phyloP scores from a whole-genome alignment of 2,329 filamentous ascomycete species.

The Exophiala dermatitidis region DNA sequence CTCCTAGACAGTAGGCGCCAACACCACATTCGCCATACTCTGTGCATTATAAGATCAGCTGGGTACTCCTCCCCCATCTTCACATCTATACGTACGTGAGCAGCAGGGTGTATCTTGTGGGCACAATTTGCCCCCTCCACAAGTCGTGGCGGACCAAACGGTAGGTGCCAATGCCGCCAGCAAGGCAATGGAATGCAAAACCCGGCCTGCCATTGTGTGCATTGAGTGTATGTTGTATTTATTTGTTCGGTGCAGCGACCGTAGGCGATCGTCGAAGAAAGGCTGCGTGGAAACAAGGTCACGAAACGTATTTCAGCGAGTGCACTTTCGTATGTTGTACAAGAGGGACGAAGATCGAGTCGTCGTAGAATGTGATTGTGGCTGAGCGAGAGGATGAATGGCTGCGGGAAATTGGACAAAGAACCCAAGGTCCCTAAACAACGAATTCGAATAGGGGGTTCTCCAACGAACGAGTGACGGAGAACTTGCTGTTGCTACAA shows the following conservation, averaged over 20 bases:
- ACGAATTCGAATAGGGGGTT: not conserved
- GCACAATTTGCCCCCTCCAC: conserved; percentile 52
- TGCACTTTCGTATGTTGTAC: conserved; percentile 9
- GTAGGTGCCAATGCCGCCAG: conserved; percentile 19
- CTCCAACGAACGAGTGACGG: not conserved
- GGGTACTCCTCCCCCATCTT: not conserved
- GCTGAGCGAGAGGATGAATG: conserved; percentile 12
- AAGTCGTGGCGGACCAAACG: conserved; percentile 31
- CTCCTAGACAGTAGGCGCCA: conserved; percentile 90
- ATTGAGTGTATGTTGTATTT: not conserved
- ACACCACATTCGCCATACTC: conserved; percentile 90
- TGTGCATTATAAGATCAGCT: conserved; percentile 51
- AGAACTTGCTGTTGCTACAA: not conserved
- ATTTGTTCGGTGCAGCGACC: not conserved
- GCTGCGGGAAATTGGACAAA: conserved; percentile 3
- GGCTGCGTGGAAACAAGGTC: not conserved
- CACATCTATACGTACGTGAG: conserved; percentile 57
- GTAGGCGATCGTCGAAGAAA: conserved; percentile 19
- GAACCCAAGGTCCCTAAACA: not conserved
- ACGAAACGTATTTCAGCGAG: not conserved
- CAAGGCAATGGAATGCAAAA: conserved; percentile 14
- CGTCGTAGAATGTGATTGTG: not conserved
- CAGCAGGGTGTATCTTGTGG: conserved; percentile 68
- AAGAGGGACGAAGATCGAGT: not conserved
- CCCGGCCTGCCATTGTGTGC: conserved; percentile 14